phyloP scores from a whole-genome alignment of 352 stramenopile species.

The Phytophthora multivora region DNA sequence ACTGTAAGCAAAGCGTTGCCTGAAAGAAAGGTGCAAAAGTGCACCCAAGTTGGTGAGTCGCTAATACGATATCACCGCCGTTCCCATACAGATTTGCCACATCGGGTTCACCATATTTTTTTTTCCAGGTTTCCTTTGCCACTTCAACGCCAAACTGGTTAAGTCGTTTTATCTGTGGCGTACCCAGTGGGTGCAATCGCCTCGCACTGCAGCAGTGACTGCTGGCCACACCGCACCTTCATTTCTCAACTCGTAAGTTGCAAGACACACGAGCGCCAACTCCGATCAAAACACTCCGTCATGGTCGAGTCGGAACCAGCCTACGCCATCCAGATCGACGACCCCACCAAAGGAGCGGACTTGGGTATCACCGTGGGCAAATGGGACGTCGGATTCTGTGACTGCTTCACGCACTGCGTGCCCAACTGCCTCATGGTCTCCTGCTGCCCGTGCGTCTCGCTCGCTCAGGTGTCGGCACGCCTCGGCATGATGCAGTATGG shows the following conservation, averaged over 20 bases:
- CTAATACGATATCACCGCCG: conserved; percentile 1
- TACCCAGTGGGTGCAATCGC: not conserved
- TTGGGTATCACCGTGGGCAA: conserved; percentile 27
- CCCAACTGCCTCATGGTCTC: conserved; percentile 46
- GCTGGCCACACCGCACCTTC: not conserved
- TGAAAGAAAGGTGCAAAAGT: not conserved
- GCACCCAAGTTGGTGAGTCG: conserved; percentile 2
- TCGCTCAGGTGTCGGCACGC: conserved; percentile 11
- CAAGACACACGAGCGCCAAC: not conserved
- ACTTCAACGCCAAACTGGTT: not conserved
- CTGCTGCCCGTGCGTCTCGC: conserved; percentile 38
- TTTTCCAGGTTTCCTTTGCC: too few species aligned
- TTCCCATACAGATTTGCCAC: too few species aligned
- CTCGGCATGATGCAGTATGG: conserved; percentile 12
- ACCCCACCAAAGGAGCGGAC: conserved; percentile 11
- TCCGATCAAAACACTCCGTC: not conserved
- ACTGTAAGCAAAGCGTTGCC: not conserved
- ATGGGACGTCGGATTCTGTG: conserved; percentile 21
- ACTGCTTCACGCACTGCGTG: conserved; percentile 35
- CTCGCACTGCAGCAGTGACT: not conserved
- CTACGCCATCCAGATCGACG: conserved; percentile 26
- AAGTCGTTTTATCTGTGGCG: not conserved
- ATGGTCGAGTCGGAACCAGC: conserved; percentile 15
- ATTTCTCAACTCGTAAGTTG: conserved; percentile 11
- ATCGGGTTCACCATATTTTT: too few species aligned